phyloP scores from a whole-genome alignment of 176 grass and related monocot genomes.

The Avena insularis region DNA sequence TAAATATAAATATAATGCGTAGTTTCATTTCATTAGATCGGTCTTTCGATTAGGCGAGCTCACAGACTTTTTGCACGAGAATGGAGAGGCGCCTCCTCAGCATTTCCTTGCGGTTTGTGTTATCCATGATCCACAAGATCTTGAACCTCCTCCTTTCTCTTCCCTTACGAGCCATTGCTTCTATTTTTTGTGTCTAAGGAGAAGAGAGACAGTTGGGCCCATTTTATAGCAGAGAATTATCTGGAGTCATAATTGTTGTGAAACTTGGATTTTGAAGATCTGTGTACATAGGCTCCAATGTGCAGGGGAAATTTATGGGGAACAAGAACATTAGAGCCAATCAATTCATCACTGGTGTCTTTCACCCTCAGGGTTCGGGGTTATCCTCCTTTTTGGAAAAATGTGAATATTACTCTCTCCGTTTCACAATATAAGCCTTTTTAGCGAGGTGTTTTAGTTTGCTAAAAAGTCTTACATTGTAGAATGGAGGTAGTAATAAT shows the following conservation, averaged over 20 bases:
- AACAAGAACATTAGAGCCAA: background rate
- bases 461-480: too few species aligned
- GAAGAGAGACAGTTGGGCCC: background rate
- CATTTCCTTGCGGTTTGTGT: background rate
- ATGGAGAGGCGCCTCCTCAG: background rate
- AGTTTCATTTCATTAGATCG: too few species aligned
- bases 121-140: background rate
- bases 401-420: too few species aligned
- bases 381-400: too few species aligned
- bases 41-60: background rate
- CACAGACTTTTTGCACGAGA: background rate
- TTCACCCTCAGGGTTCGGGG: too few species aligned
- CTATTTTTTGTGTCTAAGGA: background rate
- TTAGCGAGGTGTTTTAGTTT: too few species aligned
- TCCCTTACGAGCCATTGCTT: background rate
- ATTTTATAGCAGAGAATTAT: background rate
- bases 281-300: background rate
- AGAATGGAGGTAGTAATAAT: too few species aligned
- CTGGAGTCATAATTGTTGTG: background rate
- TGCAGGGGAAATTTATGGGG: background rate
- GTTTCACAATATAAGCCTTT: too few species aligned
- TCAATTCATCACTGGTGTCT: too few species aligned
- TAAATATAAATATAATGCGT: too few species aligned
- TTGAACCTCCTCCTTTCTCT: background rate
- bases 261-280: background rate